Conservation (phyloP, 1,139 yeast species). For the Blastobotrys aristatus region DNA sequence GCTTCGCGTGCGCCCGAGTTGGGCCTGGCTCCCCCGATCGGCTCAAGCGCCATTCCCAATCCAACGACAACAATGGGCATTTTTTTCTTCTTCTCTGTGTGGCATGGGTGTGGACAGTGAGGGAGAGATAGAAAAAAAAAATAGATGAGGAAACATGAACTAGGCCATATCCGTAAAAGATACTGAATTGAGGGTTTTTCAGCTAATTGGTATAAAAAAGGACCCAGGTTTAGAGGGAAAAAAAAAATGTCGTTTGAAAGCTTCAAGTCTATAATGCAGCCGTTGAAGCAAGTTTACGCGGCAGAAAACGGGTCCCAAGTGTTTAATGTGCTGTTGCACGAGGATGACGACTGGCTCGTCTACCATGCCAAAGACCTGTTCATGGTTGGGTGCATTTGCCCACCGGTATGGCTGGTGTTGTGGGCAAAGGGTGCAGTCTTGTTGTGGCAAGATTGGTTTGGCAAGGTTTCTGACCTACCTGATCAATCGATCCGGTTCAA, state of each 20-base stretch:
- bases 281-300: background rate
- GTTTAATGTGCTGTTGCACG: constrained; percentile 1
- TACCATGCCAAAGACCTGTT: constrained; percentile 5
- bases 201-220: no score
- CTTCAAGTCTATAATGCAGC: background rate
- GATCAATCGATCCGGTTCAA: background rate
- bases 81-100: background rate
- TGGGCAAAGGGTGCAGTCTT: constrained; percentile 4
- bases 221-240: no score
- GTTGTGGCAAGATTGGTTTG: constrained; percentile 2
- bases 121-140: no score
- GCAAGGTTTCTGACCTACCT: background rate
- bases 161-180: no score
- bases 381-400: constrained; percentile 7
- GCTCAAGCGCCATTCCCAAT: no score
- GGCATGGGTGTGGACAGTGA: no score
- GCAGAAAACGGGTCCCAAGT: background rate
- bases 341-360: constrained; percentile 6
- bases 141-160: no score
- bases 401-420: constrained; percentile 10
- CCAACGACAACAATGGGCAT: background rate
- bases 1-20: no score
- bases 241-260: background rate
- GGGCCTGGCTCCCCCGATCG: no score
- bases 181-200: no score